These are phyloP conservation scores for Thuja plicata DNA, from an alignment of 83 land plant species.

Conservation along the genomic window DNA sequence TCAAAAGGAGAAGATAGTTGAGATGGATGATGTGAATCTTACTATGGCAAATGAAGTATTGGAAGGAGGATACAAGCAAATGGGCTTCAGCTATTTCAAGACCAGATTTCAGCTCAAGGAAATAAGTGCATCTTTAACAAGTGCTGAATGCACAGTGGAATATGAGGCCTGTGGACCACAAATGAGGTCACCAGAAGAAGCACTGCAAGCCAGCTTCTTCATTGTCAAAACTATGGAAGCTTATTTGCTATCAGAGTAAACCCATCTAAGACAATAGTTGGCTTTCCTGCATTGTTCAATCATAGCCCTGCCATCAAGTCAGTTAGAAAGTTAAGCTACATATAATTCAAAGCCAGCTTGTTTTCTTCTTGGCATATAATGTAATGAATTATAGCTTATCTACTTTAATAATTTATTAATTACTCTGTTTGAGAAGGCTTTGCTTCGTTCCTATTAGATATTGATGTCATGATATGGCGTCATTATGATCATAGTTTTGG, in stretches of 20 bases:
- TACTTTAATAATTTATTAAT: neutral
- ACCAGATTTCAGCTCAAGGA: slow-evolving; percentile 9
- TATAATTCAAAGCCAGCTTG: neutral
- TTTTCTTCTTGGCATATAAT: neutral
- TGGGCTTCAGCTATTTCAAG: neutral
- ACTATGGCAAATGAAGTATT: neutral
- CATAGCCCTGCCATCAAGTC: neutral
- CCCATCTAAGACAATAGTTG: neutral
- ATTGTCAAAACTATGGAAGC: slow-evolving; percentile 7
- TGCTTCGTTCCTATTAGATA: neutral
- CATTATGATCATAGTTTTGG: neutral
- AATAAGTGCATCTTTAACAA: neutral
- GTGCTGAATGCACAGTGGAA: slow-evolving; percentile 12
- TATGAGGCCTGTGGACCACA: neutral
- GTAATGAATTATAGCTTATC: neutral
- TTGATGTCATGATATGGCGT: neutral
- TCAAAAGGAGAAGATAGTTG: slow-evolving; percentile 1
- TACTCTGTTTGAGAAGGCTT: neutral
- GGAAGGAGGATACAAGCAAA: slow-evolving; percentile 9
- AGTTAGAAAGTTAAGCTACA: neutral
- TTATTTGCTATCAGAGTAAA: neutral
- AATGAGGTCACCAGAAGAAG: neutral
- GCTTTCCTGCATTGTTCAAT: neutral
- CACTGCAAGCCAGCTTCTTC: slow-evolving; percentile 14
- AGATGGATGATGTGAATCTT: slow-evolving; percentile 5